Evolutionary conservation across 345 rosid genomes (phyloP), one percentile per base, ranked within the genome.

Genomic region (Ceriops decandra): DNA sequence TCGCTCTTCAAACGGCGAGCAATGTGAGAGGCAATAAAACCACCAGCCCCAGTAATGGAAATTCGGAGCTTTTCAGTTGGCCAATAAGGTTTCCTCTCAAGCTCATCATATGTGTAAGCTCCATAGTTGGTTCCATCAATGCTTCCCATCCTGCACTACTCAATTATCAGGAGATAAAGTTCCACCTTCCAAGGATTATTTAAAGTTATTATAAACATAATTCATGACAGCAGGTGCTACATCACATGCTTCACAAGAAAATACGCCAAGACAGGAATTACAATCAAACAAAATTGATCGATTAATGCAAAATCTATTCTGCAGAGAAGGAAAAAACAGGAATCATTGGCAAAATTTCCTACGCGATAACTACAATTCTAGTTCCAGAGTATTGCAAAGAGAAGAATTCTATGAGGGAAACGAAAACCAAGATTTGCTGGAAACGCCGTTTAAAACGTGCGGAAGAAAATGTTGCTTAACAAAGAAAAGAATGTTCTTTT

Each of bases 21-120:
- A 69, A 95, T 91, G 85, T 91, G 99, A 52, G 99, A 91, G 22
- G 96, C 99, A 17, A 95, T 95, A 78, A 95, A 95, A 28, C 99
- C 99, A 30, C 98, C 99, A 8, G 98, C 92, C 0, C 99, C 96
- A 0, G 98, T 95, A 19, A 95, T 79, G 17, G 99, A 92, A 56
- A 91, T 87, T 61, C 82, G 83, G 20, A 91, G 96, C 66, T 88
- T 88, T 79, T 86, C 90, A 5, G 93, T 85, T 3, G 97, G 96
- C 99, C 99, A 95, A 79, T 95, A 91, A 28, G 78, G 91, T 73
- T 91, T 96, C 75, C 96, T 90, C 79, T 86, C 95, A 10, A 95
- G 90, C 63, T 72, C 75, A 79, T 83, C 86, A 72, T 90, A 90
- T 68, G 98, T 95, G 87, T 86, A 92, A 7, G 86, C 85, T 16